Base-by-base conservation (phyloP, 2,329 filamentous ascomycete species). In the Rhynchosporium graminicola region DNA sequence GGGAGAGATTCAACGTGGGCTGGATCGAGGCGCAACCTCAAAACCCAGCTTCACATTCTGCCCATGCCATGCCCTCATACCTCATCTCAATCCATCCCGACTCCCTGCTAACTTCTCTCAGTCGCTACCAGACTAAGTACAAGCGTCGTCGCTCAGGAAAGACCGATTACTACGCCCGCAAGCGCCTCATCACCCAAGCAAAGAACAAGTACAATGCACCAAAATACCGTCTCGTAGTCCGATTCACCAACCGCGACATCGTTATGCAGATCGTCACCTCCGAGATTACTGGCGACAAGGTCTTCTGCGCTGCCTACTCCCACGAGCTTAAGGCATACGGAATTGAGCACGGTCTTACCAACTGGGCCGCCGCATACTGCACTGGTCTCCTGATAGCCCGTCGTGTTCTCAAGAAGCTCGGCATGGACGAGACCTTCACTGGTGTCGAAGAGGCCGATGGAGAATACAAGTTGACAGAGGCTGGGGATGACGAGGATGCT, bases 201-300 rank as follows among this genome's bases (percentile, higher is more conserved):
- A 99, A 98, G 92, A 99, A 99, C 92, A 99, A 99, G 90, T 99
- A 98, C 90, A 96, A 96, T 84, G 90, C 95, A 70, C 95, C 95
- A 82, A 99, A 99, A 88, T 98, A 99, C 90, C 91, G 95, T 78
- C 90, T 99, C 77, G 95, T 99, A 73, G 92, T 99, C 79, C 95
- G 95, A 80, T 97, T 96, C 90, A 96, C 92, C 86, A 96, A 98
- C 90, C 92, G 92, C 82, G 94, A 99, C 87, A 96, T 98, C 85
- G 90, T 98, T 83, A 88, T 87, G 83, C 95, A 99, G 86, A 95
- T 99, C 79, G 87, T 99, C 79, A 90, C 86, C 78, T 96, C 95
- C 66, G 95, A 99, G 86, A 90, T 99, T 83, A 87, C 85, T 72
- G 95, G 95, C 77, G 95, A 99, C 89, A 98, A 98, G 88, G 89